These are phyloP conservation scores for Hydnomerulius pinastri DNA, from an alignment of 768 basidiomycete species.

Conservation along the genomic window DNA sequence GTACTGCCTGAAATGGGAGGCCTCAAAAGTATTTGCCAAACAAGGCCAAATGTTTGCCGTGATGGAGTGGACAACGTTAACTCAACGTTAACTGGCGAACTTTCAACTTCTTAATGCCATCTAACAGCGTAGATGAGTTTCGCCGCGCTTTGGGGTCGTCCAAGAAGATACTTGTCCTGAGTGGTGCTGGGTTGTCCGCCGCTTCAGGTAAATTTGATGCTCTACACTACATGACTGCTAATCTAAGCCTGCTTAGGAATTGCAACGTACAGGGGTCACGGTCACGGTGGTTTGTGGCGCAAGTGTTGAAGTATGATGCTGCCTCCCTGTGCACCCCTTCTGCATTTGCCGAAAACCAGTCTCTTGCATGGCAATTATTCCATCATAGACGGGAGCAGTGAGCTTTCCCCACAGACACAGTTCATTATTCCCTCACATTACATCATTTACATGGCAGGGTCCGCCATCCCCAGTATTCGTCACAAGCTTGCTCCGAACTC, in stretches of 20 bases:
- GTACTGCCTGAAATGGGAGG: no score
- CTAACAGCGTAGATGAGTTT: background rate
- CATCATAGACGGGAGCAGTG: constrained; percentile 18
- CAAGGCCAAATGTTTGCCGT: no score
- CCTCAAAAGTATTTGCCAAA: no score
- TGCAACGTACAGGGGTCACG: constrained; percentile 18
- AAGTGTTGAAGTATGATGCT: constrained; percentile 19
- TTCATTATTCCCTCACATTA: no score
- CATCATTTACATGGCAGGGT: no score
- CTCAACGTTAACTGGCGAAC: no score
- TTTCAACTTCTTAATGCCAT: no score
- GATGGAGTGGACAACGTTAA: no score
- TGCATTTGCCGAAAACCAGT: constrained; percentile 16
- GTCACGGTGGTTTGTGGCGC: constrained; percentile 17
- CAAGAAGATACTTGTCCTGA: background rate
- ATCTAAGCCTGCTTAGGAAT: no score
- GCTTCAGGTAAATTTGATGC: no score
- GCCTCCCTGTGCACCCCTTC: constrained; percentile 8
- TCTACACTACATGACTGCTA: no score
- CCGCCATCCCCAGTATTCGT: constrained; percentile 6
- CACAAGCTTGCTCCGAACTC: constrained; percentile 12
- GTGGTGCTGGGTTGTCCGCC: background rate
- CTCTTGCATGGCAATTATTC: constrained; percentile 19
- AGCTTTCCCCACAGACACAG: no score
- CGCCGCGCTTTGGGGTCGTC: background rate